Evolutionary conservation across 257 asterid genomes (phyloP), one percentile per base, ranked within the genome.

Genomic region (Hygrophila difformis): DNA sequence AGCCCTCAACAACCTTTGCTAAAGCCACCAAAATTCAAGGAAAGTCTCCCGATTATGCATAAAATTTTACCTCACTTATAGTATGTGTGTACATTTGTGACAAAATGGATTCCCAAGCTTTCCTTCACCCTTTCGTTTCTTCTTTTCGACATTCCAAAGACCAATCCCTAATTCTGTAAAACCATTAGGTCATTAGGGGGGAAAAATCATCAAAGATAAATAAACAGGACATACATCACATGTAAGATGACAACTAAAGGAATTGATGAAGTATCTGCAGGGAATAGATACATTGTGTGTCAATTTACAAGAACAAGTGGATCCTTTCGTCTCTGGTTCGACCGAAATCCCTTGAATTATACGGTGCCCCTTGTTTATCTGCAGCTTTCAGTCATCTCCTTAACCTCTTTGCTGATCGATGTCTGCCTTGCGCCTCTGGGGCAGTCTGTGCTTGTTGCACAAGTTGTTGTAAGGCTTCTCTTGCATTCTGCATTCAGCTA

Each of bases 381-480:
- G 13, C 94, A 83, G 54, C 65, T 87, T n/a, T 71, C 87, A 0
- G 15, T 67, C 0, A 73, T 77, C 46, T 67, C 93, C 10, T 3
- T 71, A 13, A 37, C 82, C 0, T 73, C 93, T 1, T 24, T 61
- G 42, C 1, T 69, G 34, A 67, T 87, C 40, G 94, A 73, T 10
- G 1, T 56, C 31, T 39, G 64, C 66, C 76, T 87, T 65, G 67
- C 50, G 39, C 93, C 89, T 36, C 79, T 87, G 3, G 93, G 97
- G 4, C 93, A 82, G 62, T 74, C 91, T 1, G 56, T 80, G 0
- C 67, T 77, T 28, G 82, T 87, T 17, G 65, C 96, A 0, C 94
- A 77, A 44, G 67, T 87, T 52, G 61, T 79, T 1, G 94, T 87
- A 75, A 67, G 82, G 12, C 46, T 22, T 10, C 16, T 9, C 15